phyloP scores from a whole-genome alignment of 371 early-diverging fungal species.

The Mucor sp. region DNA sequence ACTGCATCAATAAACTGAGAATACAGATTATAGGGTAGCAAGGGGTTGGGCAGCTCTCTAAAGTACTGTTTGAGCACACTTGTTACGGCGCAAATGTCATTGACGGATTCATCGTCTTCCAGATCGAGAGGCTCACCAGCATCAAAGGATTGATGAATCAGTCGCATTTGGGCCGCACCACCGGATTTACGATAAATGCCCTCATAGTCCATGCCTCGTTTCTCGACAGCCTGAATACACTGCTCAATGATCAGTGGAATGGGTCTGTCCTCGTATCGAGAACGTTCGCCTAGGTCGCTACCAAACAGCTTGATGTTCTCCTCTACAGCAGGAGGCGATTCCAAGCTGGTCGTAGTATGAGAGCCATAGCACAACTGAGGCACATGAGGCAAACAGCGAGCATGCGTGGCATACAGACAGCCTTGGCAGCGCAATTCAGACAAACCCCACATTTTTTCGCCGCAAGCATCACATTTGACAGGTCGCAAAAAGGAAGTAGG shows the following conservation, averaged over 20 bases:
- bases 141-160: constrained; percentile 59
- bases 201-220: constrained; percentile 77
- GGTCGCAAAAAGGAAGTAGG: constrained; percentile 67
- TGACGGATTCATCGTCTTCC: constrained; percentile 50
- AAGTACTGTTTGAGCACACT: constrained; percentile 95
- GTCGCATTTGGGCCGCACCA: constrained; percentile 79
- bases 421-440: constrained; percentile 74
- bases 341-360: constrained; percentile 18
- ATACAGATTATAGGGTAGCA: constrained; percentile 84
- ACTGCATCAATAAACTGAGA: constrained; percentile 73
- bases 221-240: constrained; percentile 82
- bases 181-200: constrained; percentile 95
- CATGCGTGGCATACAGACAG: constrained; percentile 34
- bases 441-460: constrained; percentile 85
- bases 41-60: constrained; percentile 89
- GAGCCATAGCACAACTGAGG: constrained; percentile 35
- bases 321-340: constrained; percentile 1
- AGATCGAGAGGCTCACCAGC: constrained; percentile 51
- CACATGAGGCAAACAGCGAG: constrained; percentile 39
- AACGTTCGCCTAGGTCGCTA: constrained; percentile 26
- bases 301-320: constrained; percentile 33
- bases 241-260: constrained; percentile 77
- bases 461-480: constrained; percentile 80
- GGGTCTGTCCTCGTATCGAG: constrained; percentile 28
- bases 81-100: constrained; percentile 78